These are phyloP conservation scores for Pseudisothecium myosuroides DNA, from an alignment of 225 moss, liverwort and hornwort genomes.

Conservation along the genomic window DNA sequence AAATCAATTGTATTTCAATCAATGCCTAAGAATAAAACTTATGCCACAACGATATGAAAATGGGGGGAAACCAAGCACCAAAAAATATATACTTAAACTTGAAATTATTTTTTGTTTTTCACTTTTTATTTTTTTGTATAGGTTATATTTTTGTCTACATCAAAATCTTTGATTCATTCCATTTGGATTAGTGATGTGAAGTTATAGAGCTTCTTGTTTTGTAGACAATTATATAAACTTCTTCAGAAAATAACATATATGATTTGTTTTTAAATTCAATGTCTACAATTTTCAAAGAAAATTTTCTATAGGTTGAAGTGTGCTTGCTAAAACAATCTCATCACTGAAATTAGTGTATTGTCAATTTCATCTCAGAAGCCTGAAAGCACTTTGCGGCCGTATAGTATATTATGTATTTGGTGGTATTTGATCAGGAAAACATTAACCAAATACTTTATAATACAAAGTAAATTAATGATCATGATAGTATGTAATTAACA, in stretches of 20 bases:
- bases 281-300: accelerated
- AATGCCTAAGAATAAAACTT: not conserved
- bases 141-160: not conserved
- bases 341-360: accelerated
- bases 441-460: too few relatives aligned
- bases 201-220: not conserved
- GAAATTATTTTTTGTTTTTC: too few relatives aligned
- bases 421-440: too few relatives aligned
- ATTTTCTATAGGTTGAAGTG: not conserved
- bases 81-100: not conserved
- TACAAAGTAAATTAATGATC: too few relatives aligned
- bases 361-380: too few relatives aligned
- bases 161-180: not conserved
- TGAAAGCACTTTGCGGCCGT: too few relatives aligned
- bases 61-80: accelerated
- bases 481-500: too few relatives aligned
- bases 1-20: not conserved
- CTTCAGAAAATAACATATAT: not conserved
- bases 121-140: too few relatives aligned
- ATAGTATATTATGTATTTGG: too few relatives aligned
- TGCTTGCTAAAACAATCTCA: not conserved
- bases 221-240: not conserved
- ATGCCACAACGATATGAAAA: not conserved
- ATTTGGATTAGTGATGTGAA: not conserved
- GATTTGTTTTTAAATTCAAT: not conserved